phyloP scores from a whole-genome alignment of 768 basidiomycete genomes.

The Mrakia frigida region DNA sequence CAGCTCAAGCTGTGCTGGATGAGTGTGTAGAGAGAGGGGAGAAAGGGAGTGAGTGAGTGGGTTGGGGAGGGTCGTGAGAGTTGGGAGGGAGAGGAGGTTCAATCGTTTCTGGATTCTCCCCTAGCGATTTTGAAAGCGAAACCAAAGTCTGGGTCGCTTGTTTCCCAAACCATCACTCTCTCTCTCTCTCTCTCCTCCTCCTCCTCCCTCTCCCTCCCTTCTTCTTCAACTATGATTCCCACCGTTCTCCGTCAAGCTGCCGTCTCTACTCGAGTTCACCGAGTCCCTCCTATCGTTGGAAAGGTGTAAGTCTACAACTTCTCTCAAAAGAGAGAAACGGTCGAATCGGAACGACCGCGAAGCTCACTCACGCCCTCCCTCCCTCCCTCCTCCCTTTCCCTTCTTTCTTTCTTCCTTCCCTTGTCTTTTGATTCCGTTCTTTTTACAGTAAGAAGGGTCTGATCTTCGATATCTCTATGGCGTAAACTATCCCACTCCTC shows the following conservation, averaged over 20 bases:
- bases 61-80: background rate
- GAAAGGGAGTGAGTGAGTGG: background rate
- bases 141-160: background rate
- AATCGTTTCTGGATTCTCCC: background rate
- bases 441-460: slow-evolving; percentile 72
- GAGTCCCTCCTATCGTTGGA: slow-evolving; percentile 21
- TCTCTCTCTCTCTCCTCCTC: background rate
- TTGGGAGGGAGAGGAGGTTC: too few relatives aligned
- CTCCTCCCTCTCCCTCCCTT: slow-evolving; percentile 5
- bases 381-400: background rate
- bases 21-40: background rate
- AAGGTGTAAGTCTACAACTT: background rate
- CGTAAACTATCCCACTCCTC: slow-evolving; percentile 35
- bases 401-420: too few relatives aligned
- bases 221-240: slow-evolving; percentile 18
- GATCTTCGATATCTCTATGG: slow-evolving; percentile 73
- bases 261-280: slow-evolving; percentile 17
- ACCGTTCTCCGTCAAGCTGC: slow-evolving; percentile 7
- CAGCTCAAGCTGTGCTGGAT: background rate
- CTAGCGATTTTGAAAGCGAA: too few relatives aligned
- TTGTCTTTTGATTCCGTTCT: background rate
- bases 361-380: slow-evolving; percentile 11
- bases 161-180: background rate
- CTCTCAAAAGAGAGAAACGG: background rate
- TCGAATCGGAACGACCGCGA: background rate